Percentiles rank a stretch among this genome's conserved stretches.
Conservation (phyloP, 2,329 filamentous ascomycete species). For the Bipolaris cookei region DNA sequence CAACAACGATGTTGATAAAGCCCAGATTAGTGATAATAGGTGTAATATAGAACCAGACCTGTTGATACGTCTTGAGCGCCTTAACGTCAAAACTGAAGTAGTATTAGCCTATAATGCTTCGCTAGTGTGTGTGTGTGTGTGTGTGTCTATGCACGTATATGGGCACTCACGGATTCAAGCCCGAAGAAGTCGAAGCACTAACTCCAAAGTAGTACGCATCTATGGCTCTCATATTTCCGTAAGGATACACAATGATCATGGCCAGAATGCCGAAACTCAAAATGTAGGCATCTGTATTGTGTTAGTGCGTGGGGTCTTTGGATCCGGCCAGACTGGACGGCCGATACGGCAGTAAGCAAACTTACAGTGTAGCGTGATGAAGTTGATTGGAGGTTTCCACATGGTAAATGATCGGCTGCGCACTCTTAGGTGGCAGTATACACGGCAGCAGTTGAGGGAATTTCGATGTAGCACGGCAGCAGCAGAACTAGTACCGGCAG, state of each 20-base stretch:
- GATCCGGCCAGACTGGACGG: neutral
- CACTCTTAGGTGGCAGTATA: neutral
- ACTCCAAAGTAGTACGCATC: slow-evolving; percentile 87
- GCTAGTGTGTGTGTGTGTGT: no score
- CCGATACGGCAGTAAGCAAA: neutral
- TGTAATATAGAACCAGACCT: slow-evolving; percentile 53
- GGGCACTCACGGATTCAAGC: slow-evolving; percentile 73
- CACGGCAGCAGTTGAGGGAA: slow-evolving; percentile 4
- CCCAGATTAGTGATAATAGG: slow-evolving; percentile 49
- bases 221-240: slow-evolving; percentile 72
- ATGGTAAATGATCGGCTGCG: neutral
- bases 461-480: neutral
- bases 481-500: neutral
- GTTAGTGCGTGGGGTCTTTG: slow-evolving; percentile 9
- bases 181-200: slow-evolving; percentile 88
- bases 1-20: slow-evolving; percentile 68
- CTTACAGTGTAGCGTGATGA: slow-evolving; percentile 80
- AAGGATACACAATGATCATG: slow-evolving; percentile 78
- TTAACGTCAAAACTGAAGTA: slow-evolving; percentile 56
- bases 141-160: no score
- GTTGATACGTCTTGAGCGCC: slow-evolving; percentile 54
- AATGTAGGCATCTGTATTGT: slow-evolving; percentile 74
- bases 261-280: slow-evolving; percentile 73
- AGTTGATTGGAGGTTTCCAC: slow-evolving; percentile 59
- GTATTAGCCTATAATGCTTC: slow-evolving; percentile 16